Conservation (phyloP, 176 grass and related monocot species). For the Luzula sylvatica region DNA sequence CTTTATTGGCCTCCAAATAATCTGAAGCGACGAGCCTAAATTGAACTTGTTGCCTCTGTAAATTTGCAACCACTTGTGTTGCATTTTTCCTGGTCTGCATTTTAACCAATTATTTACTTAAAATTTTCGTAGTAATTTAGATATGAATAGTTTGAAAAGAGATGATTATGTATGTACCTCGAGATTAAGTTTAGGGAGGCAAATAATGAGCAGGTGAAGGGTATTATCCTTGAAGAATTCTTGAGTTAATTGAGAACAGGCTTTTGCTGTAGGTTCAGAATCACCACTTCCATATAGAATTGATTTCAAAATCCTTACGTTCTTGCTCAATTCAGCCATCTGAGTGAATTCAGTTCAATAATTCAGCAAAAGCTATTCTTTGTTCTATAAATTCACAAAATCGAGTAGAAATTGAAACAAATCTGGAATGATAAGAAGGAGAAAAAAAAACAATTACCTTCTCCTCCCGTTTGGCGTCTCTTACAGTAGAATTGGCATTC, state of each 20-base stretch:
- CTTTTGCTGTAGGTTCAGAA: conserved; percentile 74
- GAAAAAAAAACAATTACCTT: conserved; percentile 41
- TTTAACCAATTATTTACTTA: background rate
- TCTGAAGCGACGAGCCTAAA: conserved; percentile 17
- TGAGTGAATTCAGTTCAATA: conserved; percentile 2
- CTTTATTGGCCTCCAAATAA: conserved; percentile 19
- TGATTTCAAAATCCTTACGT: conserved; percentile 86
- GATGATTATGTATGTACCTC: conserved; percentile 37
- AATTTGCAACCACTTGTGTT: conserved; percentile 21
- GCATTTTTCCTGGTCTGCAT: conserved; percentile 21
- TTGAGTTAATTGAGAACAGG: conserved; percentile 81
- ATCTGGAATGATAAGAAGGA: too few relatives aligned
- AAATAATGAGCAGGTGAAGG: conserved; percentile 70
- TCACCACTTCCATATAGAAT: conserved; percentile 88
- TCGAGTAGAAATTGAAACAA: background rate
- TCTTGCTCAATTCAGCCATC: conserved; percentile 88
- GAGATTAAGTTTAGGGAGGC: conserved; percentile 84
- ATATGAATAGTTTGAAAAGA: too few relatives aligned
- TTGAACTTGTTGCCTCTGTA: conserved; percentile 20
- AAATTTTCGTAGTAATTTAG: background rate
- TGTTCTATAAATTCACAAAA: too few relatives aligned
- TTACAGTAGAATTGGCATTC: conserved; percentile 17
- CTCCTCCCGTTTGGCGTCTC: conserved; percentile 66
- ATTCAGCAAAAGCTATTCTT: too few relatives aligned
- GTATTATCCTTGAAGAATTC: conserved; percentile 95